These are phyloP conservation scores for Didymella sp. DNA, from an alignment of 2,329 filamentous ascomycete species.

Conservation along the genomic window DNA sequence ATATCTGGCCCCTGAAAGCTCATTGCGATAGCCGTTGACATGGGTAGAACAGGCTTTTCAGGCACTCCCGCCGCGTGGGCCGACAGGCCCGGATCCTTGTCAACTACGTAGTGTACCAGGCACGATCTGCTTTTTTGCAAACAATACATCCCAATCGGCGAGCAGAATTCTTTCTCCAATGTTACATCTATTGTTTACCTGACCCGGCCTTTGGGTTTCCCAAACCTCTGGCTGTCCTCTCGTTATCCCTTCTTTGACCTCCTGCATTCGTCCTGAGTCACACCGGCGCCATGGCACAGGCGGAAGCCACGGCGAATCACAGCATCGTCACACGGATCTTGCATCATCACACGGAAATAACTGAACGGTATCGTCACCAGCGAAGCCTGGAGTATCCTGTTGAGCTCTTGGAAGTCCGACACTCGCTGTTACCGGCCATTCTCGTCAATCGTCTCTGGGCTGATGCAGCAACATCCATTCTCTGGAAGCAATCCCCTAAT, in stretches of 20 bases:
- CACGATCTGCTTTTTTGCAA: slow-evolving; percentile 8
- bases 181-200: slow-evolving; percentile 17
- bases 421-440: slow-evolving; percentile 42
- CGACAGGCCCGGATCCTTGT: slow-evolving; percentile 18
- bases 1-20: neutral
- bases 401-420: slow-evolving; percentile 45
- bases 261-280: slow-evolving; percentile 7
- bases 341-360: slow-evolving; percentile 40
- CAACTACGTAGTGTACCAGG: slow-evolving; percentile 20
- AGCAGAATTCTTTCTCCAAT: slow-evolving; percentile 6
- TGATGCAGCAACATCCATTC: slow-evolving; percentile 40
- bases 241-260: slow-evolving; percentile 20
- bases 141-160: slow-evolving; percentile 6
- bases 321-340: slow-evolving; percentile 38
- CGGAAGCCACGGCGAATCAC: slow-evolving; percentile 31
- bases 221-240: slow-evolving; percentile 17
- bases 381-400: slow-evolving; percentile 42
- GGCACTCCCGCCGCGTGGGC: slow-evolving; percentile 16
- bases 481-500: slow-evolving; percentile 44
- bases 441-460: slow-evolving; percentile 45
- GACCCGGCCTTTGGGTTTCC: slow-evolving; percentile 17
- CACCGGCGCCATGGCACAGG: slow-evolving; percentile 34
- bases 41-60: slow-evolving; percentile 25
- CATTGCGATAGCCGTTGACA: slow-evolving; percentile 23
- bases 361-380: slow-evolving; percentile 42